Conservation (phyloP, 2,329 filamentous ascomycete species). For the Ceratocystis variospora region DNA sequence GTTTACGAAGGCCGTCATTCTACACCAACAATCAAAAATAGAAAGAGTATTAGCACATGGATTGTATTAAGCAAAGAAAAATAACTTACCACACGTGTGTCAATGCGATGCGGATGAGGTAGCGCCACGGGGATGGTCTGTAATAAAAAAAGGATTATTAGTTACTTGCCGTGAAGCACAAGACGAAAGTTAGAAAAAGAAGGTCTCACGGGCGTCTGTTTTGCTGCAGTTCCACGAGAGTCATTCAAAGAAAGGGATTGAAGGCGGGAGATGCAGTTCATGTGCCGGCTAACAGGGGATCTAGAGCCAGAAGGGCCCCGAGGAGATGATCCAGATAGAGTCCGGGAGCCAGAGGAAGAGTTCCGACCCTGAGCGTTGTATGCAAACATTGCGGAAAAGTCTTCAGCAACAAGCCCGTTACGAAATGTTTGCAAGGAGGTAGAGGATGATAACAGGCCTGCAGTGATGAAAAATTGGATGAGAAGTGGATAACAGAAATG, state of each 20-base stretch:
- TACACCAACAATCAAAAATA: neutral
- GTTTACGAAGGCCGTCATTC: conserved; percentile 2
- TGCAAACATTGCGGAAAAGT: conserved; percentile 11
- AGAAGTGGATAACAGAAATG: neutral
- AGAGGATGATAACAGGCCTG: neutral
- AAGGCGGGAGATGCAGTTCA: conserved; percentile 1
- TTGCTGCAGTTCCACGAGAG: neutral
- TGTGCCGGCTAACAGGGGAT: conserved; percentile 5
- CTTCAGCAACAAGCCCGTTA: neutral
- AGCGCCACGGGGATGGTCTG: conserved; percentile 3
- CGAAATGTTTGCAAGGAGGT: conserved; percentile 6
- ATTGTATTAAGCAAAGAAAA: neutral
- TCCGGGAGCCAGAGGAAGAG: conserved; percentile 5
- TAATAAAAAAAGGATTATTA: neutral
- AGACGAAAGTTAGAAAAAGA: neutral
- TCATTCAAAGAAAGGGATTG: conserved; percentile 8
- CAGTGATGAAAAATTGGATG: conserved; percentile 8
- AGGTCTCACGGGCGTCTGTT: conserved; percentile 9
- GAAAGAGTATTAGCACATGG: neutral
- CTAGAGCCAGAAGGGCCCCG: neutral
- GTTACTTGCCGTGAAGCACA: neutral
- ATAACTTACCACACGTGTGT: conserved; percentile 6
- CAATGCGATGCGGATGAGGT: neutral
- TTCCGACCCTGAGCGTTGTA: conserved; percentile 12
- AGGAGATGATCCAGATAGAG: neutral